A percentile compares a stretch with the other conserved stretches of the same genome.
Conservation (phyloP, 2,329 filamentous ascomycete genomes). For the Pseudogymnoascus pannorum region DNA sequence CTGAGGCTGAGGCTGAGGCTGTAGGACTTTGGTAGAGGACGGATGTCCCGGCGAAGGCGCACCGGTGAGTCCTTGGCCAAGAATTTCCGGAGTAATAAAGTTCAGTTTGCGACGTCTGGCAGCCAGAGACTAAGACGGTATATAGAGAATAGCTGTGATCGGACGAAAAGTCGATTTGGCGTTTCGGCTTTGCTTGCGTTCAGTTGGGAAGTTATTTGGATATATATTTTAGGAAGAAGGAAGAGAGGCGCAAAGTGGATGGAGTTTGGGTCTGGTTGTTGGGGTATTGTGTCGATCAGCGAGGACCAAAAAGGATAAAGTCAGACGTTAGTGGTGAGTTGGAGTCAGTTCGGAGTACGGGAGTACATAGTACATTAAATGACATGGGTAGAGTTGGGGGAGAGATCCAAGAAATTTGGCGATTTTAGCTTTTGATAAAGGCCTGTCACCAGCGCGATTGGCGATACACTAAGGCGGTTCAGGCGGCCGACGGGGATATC, state of each 20-base stretch:
- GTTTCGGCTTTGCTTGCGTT: not conserved
- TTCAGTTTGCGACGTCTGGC: not conserved
- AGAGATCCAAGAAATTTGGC: not conserved
- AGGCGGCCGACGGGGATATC: not conserved
- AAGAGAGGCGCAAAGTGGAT: not conserved
- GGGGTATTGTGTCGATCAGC: slow-evolving; percentile 3
- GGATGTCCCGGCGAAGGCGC: not conserved
- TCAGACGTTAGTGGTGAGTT: slow-evolving; percentile 5
- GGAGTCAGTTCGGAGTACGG: slow-evolving; percentile 2
- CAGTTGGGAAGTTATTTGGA: not conserved
- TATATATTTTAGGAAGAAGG: not conserved
- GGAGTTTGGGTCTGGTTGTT: not conserved
- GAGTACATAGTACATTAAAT: not conserved
- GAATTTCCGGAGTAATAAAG: not conserved
- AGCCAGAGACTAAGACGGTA: not conserved
- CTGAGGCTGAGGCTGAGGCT: not conserved
- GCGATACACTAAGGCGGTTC: not conserved
- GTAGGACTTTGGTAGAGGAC: not conserved
- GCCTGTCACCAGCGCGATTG: not conserved
- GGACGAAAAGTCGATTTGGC: not conserved
- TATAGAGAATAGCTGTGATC: not conserved
- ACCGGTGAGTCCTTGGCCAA: not conserved
- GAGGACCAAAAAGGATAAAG: slow-evolving; percentile 8
- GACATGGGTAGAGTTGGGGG: not conserved
- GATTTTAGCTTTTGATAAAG: not conserved